Evolutionary conservation across 371 early-diverging fungal genomes (phyloP), one percentile per base, ranked within the genome.

Genomic region (Apophysomyces ossiformis): DNA sequence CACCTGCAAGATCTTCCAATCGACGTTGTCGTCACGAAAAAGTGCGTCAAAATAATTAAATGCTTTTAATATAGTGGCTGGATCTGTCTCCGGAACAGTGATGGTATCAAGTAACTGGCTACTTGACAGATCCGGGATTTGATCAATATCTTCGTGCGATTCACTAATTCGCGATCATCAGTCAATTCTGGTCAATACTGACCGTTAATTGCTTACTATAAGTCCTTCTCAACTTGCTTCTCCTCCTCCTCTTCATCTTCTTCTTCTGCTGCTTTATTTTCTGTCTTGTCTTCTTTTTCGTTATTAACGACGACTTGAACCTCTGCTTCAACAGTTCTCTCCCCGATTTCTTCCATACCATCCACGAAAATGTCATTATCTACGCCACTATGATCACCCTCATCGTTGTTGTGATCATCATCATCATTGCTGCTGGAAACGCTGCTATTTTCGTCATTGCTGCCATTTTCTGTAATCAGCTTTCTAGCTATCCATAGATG

Each of bases 351-450:
- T 43, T 72, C 75, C 77, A 71, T 74, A 11, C 69, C 72, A 64
- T 77, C 78, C 21, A 74, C 74, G 62, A 74, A 77, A 4, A 72
- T 66, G 50, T 78, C 75, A 4, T 65, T 65, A 4, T 81, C 82
- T 18, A 75, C 78, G 32, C 81, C 86, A 15, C 65, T 77, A 16
- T 78, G 82, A 15, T 81, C 80, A 41, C 70, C 75, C 36, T 36
- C 45, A 32, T 66, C 63, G 5, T 38, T 64, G 36, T 54, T 36
- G 11, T 35, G 36, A 44, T 32, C 13, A 39, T 32, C 26, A 13
- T 58, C 37, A 16, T 45, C 15, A 16, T 21, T 47, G 47, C 47
- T 47, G 11, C 54, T 50, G 11, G 2, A 7, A 21, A 4, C 21
- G 54, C 16, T 50, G 21, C 16, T 21, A 50, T 11, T 21, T 9